These are phyloP conservation scores for Microsporum audouinii DNA, from an alignment of 2,329 filamentous ascomycete genomes.

Conservation along the genomic window DNA sequence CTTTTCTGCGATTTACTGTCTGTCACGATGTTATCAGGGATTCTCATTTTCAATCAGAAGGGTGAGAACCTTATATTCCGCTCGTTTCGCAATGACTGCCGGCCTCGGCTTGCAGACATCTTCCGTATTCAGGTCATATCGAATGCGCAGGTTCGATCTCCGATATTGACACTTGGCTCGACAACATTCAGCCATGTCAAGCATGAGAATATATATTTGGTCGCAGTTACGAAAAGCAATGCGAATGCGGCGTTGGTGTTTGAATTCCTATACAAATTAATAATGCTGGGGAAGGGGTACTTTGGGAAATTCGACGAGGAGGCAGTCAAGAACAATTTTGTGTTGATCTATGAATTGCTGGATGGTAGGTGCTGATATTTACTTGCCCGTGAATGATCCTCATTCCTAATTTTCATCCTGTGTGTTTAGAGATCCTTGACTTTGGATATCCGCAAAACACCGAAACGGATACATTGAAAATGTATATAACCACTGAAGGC, in stretches of 20 bases:
- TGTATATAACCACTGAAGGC: constrained; percentile 99
- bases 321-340: constrained; percentile 99
- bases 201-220: constrained; percentile 97
- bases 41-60: constrained; percentile 98
- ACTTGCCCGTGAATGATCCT: background rate
- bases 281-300: constrained; percentile 83
- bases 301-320: constrained; percentile 99
- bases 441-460: constrained; percentile 9
- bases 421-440: constrained; percentile 75
- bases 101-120: constrained; percentile 92
- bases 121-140: constrained; percentile 99
- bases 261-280: constrained; percentile 89
- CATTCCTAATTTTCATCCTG: constrained; percentile 3
- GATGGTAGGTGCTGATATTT: constrained; percentile 51
- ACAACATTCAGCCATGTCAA: constrained; percentile 99
- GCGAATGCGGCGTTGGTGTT: constrained; percentile 97
- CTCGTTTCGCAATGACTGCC: constrained; percentile 96
- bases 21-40: constrained; percentile 78
- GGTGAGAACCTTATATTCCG: constrained; percentile 99
- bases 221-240: constrained; percentile 97
- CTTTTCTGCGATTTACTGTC: background rate
- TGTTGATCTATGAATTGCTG: constrained; percentile 90
- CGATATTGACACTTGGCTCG: constrained; percentile 90
- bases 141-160: constrained; percentile 92
- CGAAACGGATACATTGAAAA: constrained; percentile 91